Evolutionary conservation across 2,329 filamentous ascomycete genomes (phyloP), one percentile per base, ranked within the genome.

Genomic region (Colletotrichum magnum): DNA sequence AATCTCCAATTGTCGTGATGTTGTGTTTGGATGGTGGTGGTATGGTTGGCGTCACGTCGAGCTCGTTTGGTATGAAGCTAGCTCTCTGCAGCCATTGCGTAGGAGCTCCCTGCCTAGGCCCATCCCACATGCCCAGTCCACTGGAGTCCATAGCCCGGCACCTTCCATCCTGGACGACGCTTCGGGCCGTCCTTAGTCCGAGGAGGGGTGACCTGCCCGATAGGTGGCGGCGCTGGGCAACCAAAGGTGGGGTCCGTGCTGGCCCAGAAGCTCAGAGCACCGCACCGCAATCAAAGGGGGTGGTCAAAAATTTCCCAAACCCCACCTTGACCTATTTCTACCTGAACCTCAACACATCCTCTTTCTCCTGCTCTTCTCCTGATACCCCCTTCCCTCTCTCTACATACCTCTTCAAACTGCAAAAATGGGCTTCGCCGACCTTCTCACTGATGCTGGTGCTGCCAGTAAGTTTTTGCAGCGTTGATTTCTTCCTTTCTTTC

Each of bases 371-470:
- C 66, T 62, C 73, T 74, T 74, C 73, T 72, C 73, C 71, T 71
- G 73, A 68, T 64, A 67, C 71, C 76, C 72, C 74, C 67, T 77
- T 73, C 75, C 67, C 71, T 70, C 69, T 60, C 61, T 66, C 65
- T 70, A 64, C 68, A 66, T 64, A 69, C 64, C 64, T 71, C 68
- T 71, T 64, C 68, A 72, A 76, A 73, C 71, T 72, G 70, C 76
- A 79, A 88, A 79, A 77, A 93, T 93, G 90, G 90, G 90, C 81
- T 92, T 92, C 87, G 84, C 87, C 81, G 90, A 92, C 81, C 84
- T 93, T 77, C 79, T 89, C 76, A 86, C 88, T 80, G 90, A 91
- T 80, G 84, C 89, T 83, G 90, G 90, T 80, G 70, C 70, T 71
- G 83, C 85, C 75, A 77, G 86, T 88, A 82, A 74, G 85, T 71